A percentile compares a stretch with the other conserved stretches of the same genome.
Evolutionary conservation across 306 rosid species (phyloP).

Genomic region (Cucurbita ficifolia): DNA sequence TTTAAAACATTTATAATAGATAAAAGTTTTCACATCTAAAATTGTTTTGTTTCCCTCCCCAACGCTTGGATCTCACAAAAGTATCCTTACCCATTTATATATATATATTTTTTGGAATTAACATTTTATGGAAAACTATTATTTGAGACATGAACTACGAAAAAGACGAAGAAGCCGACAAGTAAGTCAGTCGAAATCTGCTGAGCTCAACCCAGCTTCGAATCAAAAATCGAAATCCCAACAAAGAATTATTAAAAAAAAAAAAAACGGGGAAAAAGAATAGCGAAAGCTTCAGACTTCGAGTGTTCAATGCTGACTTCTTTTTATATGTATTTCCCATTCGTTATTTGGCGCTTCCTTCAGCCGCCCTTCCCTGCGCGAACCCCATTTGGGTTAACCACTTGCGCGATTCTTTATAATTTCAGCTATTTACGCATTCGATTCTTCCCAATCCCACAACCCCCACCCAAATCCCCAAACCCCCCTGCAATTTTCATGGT

Average conservation of each 20-base stretch:
- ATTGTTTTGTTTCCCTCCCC: no score
- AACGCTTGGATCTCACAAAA: no score
- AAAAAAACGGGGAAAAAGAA: background rate
- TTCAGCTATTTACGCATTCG: background rate
- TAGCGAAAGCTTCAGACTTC: background rate
- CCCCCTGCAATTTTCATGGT: slow-evolving; percentile 2
- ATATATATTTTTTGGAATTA: no score
- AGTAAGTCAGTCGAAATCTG: background rate
- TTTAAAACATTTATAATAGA: no score
- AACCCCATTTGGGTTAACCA: background rate
- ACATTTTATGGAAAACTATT: no score
- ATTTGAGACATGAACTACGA: background rate
- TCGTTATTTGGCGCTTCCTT: slow-evolving; percentile 7
- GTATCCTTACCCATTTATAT: no score
- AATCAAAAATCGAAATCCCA: background rate
- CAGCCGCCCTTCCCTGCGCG: slow-evolving; percentile 3
- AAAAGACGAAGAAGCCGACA: background rate
- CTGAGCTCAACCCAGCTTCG: background rate
- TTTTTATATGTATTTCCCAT: background rate
- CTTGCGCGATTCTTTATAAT: background rate
- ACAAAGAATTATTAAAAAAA: background rate
- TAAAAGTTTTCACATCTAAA: no score
- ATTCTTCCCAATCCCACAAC: slow-evolving; percentile 2
- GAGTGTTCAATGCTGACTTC: slow-evolving; percentile 1
- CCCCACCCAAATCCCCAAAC: background rate